These are phyloP conservation scores for Seiridium unicorne DNA, from an alignment of 2,329 filamentous ascomycete species.

Conservation along the genomic window DNA sequence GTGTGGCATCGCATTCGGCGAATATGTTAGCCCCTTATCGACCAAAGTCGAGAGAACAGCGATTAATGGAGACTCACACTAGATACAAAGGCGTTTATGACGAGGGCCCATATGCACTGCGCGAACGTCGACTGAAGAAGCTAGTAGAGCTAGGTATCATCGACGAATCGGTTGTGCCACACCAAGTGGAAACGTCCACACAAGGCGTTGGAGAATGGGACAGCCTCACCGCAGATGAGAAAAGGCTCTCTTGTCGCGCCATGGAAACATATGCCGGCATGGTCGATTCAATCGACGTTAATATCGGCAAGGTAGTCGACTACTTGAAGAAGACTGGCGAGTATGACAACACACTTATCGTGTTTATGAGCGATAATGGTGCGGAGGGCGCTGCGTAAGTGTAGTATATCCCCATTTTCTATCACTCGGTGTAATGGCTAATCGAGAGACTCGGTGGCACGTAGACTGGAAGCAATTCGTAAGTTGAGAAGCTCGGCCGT, in stretches of 20 bases:
- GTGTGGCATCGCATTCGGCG: not conserved
- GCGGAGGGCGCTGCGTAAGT: slow-evolving; percentile 22
- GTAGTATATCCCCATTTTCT: not conserved
- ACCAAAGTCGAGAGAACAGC: not conserved
- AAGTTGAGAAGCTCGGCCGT: not conserved
- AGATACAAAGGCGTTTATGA: slow-evolving; percentile 61
- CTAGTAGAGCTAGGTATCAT: slow-evolving; percentile 38
- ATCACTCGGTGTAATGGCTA: not conserved
- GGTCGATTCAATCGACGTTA: slow-evolving; percentile 54
- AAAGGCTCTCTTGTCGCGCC: slow-evolving; percentile 20
- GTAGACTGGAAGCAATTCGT: not conserved
- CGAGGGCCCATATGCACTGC: slow-evolving; percentile 56
- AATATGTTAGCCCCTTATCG: not conserved
- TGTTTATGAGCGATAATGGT: slow-evolving; percentile 53
- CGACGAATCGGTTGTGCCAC: slow-evolving; percentile 16
- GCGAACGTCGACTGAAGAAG: slow-evolving; percentile 48
- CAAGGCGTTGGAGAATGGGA: not conserved
- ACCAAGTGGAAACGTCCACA: slow-evolving; percentile 10
- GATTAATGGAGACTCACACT: not conserved
- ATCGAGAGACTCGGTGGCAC: not conserved
- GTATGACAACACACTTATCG: slow-evolving; percentile 51
- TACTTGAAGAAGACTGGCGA: slow-evolving; percentile 48
- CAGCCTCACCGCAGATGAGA: not conserved
- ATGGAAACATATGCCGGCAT: slow-evolving; percentile 54
- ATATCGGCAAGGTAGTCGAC: slow-evolving; percentile 50